These are phyloP conservation scores for Ustanciosporium gigantosporum DNA, from an alignment of 1,284 basidiomycete genomes.

Conservation along the genomic window DNA sequence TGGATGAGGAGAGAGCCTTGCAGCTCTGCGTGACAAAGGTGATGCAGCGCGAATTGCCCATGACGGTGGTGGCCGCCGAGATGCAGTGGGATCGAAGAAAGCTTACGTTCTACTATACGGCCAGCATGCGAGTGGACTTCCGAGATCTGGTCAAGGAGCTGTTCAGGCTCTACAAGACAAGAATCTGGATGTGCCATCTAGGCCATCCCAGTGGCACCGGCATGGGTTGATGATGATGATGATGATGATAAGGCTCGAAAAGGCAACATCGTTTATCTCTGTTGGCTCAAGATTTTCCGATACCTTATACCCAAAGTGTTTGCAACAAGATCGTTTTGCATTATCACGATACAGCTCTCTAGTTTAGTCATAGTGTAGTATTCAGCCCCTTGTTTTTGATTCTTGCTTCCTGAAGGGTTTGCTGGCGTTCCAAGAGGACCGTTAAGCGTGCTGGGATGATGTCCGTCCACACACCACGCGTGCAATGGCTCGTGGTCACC, in stretches of 20 bases:
- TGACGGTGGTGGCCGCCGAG: conserved; percentile 97
- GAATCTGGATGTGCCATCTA: conserved; percentile 53
- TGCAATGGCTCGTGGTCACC: too few relatives aligned
- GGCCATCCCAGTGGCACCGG: conserved; percentile 38
- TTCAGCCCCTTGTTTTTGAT: too few relatives aligned
- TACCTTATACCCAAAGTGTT: too few relatives aligned
- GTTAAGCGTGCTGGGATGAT: too few relatives aligned
- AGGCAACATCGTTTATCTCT: too few relatives aligned
- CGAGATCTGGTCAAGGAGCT: conserved; percentile 89
- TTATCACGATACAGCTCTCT: too few relatives aligned
- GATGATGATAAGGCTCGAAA: neutral
- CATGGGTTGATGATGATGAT: conserved; percentile 10
- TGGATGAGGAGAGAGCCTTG: conserved; percentile 89
- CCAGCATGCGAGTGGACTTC: conserved; percentile 95
- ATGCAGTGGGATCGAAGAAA: conserved; percentile 89
- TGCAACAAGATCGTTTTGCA: too few relatives aligned
- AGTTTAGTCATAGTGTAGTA: too few relatives aligned
- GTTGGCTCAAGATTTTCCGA: too few relatives aligned
- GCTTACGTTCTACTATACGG: conserved; percentile 94
- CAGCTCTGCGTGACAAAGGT: conserved; percentile 89
- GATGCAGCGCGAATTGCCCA: conserved; percentile 72
- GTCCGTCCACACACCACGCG: too few relatives aligned
- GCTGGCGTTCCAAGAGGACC: too few relatives aligned
- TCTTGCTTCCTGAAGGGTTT: too few relatives aligned
- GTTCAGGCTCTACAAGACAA: conserved; percentile 68